These are phyloP conservation scores for Sanghuangporus baumii DNA, from an alignment of 1,284 basidiomycete species.

Conservation along the genomic window DNA sequence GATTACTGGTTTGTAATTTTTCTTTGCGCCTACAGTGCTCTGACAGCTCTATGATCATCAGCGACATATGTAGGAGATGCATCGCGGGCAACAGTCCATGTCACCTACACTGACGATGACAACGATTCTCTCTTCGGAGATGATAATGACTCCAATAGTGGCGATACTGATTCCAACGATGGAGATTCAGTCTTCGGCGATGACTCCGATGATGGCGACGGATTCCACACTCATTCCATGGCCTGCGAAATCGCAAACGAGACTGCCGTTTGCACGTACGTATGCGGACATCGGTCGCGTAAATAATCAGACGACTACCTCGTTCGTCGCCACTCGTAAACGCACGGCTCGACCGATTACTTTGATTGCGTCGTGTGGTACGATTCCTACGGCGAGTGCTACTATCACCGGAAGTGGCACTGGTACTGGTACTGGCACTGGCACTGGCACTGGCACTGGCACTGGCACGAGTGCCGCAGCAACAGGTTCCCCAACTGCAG, in stretches of 20 bases:
- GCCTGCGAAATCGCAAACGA: neutral
- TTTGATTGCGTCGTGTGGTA: neutral
- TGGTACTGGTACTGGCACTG: neutral
- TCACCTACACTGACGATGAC: neutral
- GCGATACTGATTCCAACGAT: neutral
- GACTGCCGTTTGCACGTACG: neutral
- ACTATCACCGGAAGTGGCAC: neutral
- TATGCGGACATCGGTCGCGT: neutral
- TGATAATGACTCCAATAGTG: neutral
- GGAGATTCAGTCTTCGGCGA: neutral
- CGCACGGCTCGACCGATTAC: neutral
- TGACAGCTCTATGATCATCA: neutral
- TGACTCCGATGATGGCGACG: neutral
- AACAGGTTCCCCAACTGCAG: neutral
- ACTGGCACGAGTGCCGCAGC: neutral
- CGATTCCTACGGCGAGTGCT: neutral
- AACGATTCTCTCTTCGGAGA: neutral
- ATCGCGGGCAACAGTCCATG: neutral
- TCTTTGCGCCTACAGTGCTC: neutral
- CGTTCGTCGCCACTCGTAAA: neutral
- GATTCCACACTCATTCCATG: neutral
- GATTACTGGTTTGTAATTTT: neutral
- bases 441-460: neutral
- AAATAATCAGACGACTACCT: neutral
- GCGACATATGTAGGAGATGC: neutral